phyloP scores from a whole-genome alignment of 2,329 filamentous ascomycete genomes.

The Bipolaris bicolor region DNA sequence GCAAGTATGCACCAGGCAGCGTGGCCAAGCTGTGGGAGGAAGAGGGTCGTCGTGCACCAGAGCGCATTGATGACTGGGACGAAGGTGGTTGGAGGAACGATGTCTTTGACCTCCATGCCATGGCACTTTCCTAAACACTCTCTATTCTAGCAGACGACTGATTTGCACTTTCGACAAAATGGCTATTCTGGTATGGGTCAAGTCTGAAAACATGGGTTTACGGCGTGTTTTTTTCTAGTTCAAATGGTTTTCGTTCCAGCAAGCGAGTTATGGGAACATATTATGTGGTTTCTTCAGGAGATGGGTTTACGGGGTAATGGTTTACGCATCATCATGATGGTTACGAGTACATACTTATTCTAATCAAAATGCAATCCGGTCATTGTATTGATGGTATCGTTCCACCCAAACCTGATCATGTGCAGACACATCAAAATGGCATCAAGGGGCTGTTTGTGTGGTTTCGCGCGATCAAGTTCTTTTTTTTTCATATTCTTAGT shows the following conservation, averaged over 20 bases:
- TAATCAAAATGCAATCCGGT: not conserved
- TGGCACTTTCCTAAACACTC: constrained; percentile 29
- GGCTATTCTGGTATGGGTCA: not conserved
- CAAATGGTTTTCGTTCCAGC: not conserved
- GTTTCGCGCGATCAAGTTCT: not conserved
- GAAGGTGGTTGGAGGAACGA: constrained; percentile 80
- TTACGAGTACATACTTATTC: not conserved
- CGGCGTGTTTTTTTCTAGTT: not conserved
- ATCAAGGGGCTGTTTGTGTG: too few species aligned
- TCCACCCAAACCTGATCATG: too few species aligned
- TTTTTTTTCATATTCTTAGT: constrained; percentile 1
- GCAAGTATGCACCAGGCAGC: constrained; percentile 86
- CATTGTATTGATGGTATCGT: not conserved
- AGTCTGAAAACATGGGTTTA: not conserved
- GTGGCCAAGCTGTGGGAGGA: constrained; percentile 89
- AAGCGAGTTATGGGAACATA: not conserved
- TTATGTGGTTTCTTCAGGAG: not conserved
- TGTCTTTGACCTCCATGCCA: constrained; percentile 69
- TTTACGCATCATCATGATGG: not conserved
- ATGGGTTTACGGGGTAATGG: not conserved
- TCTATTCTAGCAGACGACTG: not conserved
- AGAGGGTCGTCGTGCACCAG: constrained; percentile 71
- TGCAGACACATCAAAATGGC: too few species aligned
- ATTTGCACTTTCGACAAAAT: not conserved
- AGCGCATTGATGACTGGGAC: constrained; percentile 76